These are phyloP conservation scores for Pythium aquatile DNA, from an alignment of 352 stramenopile genomes.

Conservation along the genomic window DNA sequence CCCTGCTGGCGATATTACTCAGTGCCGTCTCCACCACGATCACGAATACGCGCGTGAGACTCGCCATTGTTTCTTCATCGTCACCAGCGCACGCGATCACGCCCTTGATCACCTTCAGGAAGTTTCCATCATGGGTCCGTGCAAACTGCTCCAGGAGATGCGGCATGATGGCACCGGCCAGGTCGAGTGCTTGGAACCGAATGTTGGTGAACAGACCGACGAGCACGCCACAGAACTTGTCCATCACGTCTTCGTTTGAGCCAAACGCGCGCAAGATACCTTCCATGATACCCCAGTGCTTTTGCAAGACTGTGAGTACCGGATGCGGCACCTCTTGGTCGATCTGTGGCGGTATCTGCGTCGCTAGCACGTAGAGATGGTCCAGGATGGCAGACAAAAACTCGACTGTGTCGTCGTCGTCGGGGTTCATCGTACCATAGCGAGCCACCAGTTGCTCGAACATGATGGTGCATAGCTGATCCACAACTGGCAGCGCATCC, in stretches of 20 bases:
- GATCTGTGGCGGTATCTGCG: slow-evolving; percentile 55
- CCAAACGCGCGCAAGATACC: slow-evolving; percentile 52
- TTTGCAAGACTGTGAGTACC: slow-evolving; percentile 52
- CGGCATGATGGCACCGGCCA: slow-evolving; percentile 64
- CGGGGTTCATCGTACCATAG: slow-evolving; percentile 40
- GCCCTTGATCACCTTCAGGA: slow-evolving; percentile 68
- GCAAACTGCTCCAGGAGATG: slow-evolving; percentile 63
- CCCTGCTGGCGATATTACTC: slow-evolving; percentile 47
- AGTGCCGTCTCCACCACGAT: slow-evolving; percentile 57
- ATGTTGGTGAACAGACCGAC: slow-evolving; percentile 62
- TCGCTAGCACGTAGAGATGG: slow-evolving; percentile 57
- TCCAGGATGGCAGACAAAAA: slow-evolving; percentile 61
- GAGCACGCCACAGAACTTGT: slow-evolving; percentile 54
- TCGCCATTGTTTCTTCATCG: slow-evolving; percentile 51
- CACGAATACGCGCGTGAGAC: slow-evolving; percentile 64
- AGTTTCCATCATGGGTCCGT: slow-evolving; percentile 53
- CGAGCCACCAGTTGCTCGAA: slow-evolving; percentile 56
- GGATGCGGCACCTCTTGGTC: slow-evolving; percentile 63
- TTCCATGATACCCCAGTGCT: slow-evolving; percentile 54
- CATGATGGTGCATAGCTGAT: slow-evolving; percentile 62
- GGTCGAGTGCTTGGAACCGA: slow-evolving; percentile 55
- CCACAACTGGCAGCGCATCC: slow-evolving; percentile 56
- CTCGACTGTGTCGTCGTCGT: slow-evolving; percentile 48
- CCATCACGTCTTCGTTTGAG: slow-evolving; percentile 50
- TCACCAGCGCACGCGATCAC: slow-evolving; percentile 63